Evolutionary conservation across 1,284 basidiomycete genomes (phyloP), one percentile per base, ranked within the genome.

Genomic region (Puccinia polysora): DNA sequence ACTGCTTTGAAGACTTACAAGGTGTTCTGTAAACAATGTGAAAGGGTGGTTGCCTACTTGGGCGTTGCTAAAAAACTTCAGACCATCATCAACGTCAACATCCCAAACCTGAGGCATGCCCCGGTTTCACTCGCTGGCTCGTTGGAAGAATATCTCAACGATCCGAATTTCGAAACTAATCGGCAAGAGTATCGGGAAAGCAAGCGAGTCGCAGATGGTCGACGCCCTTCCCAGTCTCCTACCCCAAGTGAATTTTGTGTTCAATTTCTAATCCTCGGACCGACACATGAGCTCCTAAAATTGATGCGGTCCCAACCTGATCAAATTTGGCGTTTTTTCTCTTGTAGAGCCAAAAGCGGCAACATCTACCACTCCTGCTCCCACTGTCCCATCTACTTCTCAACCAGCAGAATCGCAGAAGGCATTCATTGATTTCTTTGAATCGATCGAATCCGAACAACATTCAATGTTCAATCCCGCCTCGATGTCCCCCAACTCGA

Each of bases 161-260:
- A 97, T 80, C 90, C 93, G 18, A 92, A 93, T 80, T 98, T 97
- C 79, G 95, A 97, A 80, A 86, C 91, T 80, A 97, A 96, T 79
- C 83, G 95, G 68, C 82, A 89, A 20, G 94, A 97, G 78, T 97
- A 98, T 82, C 91, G 86, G 81, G 84, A 87, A 49, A 92, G 87
- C 79, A 91, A 91, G 80, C 85, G 85, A n/a, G 83, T 87, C 5
- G 85, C 86, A 0, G 89, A 92, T 74, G 84, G 83, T 30, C 82
- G 80, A 74, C 79, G 81, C 8, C 77, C 78, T 18, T 79, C 79
- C 49, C 58, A 75, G 23, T 65, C 75, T 43, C 45, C 75, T 73
- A 77, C 78, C 65, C 78, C 77, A 64, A 75, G 80, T 78, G 56
- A 69, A 76, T 75, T 18, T 18, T 32, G 69, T 34, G 43, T 63